Evolutionary conservation across 23 red algal species (phyloP), one percentile per base, ranked within the genome.

Genomic region (Chondrus crispus): DNA sequence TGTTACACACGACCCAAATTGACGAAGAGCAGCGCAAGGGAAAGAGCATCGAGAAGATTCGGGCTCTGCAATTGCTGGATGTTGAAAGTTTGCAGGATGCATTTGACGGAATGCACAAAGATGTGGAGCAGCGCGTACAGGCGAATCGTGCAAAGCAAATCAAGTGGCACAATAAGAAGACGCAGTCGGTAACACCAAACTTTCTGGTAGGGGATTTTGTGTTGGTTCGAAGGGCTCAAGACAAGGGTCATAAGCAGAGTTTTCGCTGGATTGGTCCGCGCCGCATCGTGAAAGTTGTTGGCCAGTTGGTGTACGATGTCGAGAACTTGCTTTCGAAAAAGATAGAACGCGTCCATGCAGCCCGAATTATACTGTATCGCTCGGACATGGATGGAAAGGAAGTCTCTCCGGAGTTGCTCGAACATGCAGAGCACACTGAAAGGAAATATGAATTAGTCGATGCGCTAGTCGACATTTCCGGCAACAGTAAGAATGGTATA

Each of bases 91-190:
- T 82, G 24, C 12, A 82, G 9, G 42, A 60, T n/a, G 6, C 48
- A 11, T 11, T 60, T 28, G 48, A 82, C 6, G 5, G 26, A 60
- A 80, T 91, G 52, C 51, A 81, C 18, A 68, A 68, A 22, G 49
- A 60, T 50, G 71, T 80, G 12, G 30, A 33, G 14, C 3, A 60
- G 33, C 11, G 24, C 2, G n/a, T 46, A 10, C 19, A 26, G 24
- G 4, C 16, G 32, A 91, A 81, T 43, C 3, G 60, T 2, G 36
- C 62, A 29, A 29, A 1, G 4, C 60, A 64, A 3, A 44, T 80
- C 12, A 33, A 70, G 20, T 8, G 24, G 35, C 87, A 81, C 87
- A 91, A 91, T 45, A 64, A 70, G 33, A 71, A 43, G 74, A 90
- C 50, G 2, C 57, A 82, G 3, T 28, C 55, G n/a, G 47, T 50